A percentile compares a stretch with the other conserved stretches of the same genome.
Evolutionary conservation across 805 yeast genomes (phyloP).

Genomic region (Metschnikowia dekortorum): DNA sequence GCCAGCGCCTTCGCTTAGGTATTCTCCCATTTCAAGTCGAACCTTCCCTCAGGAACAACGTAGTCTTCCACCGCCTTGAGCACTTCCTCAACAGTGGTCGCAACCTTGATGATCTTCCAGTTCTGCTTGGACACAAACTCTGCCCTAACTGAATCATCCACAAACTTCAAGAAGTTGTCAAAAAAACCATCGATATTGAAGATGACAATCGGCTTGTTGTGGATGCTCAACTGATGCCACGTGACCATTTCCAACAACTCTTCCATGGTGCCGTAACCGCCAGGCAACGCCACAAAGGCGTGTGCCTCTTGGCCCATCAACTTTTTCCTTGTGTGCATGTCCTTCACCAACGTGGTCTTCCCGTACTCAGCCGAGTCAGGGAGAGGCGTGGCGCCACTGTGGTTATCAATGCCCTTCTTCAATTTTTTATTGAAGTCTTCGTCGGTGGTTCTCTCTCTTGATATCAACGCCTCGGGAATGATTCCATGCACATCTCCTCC

Average conservation of each 20-base stretch:
- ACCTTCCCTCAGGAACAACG: conserved; percentile 66
- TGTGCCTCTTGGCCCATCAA: conserved; percentile 84
- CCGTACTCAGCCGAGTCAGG: conserved; percentile 63
- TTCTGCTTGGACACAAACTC: conserved; percentile 70
- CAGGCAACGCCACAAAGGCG: conserved; percentile 86
- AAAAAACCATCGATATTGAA: conserved; percentile 79
- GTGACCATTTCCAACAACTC: conserved; percentile 88
- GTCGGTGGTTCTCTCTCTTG: conserved; percentile 56
- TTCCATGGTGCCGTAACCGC: conserved; percentile 88
- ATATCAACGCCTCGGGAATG: conserved; percentile 78
- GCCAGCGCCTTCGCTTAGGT: conserved; percentile 11
- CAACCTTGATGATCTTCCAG: conserved; percentile 65
- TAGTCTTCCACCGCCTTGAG: conserved; percentile 57
- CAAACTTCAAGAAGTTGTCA: conserved; percentile 61
- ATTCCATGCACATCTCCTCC: conserved; percentile 78
- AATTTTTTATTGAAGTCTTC: conserved; percentile 45
- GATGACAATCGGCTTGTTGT: conserved; percentile 72
- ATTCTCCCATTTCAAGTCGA: conserved; percentile 63
- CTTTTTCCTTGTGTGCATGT: conserved; percentile 86
- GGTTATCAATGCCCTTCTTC: conserved; percentile 53
- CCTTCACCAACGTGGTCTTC: conserved; percentile 72
- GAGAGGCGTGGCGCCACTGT: conserved; percentile 62
- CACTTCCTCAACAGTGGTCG: conserved; percentile 65
- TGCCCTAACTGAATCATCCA: conserved; percentile 51
- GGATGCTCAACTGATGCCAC: conserved; percentile 88